Base-by-base conservation (phyloP, 192 early-diverging fungal genomes). In the Coemansia sp. region DNA sequence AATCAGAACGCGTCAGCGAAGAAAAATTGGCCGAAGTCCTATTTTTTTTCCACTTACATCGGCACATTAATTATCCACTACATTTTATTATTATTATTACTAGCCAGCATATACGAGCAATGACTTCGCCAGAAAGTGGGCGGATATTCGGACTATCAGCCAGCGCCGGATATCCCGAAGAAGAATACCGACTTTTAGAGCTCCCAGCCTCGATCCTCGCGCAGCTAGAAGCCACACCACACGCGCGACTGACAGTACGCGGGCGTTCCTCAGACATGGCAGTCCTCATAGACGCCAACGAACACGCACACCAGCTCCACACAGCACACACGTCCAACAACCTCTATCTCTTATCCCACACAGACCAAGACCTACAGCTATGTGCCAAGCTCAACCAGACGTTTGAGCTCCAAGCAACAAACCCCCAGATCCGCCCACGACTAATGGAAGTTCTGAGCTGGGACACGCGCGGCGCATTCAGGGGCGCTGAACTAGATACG, bases 281-380 rank as follows among this genome's bases (percentile, higher is more conserved):
- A 3, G 64, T 64, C 15, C 69, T 83, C 13, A 40, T 74, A 9
- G 80, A 68, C 30, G 24, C 35, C 10, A 59, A 45, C n/a, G 80
- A 77, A 20, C 56, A 24, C 30, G 67, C 80, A 0, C 69, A 77
- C 35, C 45, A 68, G 52, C 62, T 83, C 22, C 71, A 70, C 63
- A 83, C 74, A 2, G 71, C 75, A 8, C 80, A 83, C 43, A 83
- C 80, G 8, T 83, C 80, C 4, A 83, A 83, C 64, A 72, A 64
- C 61, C 65, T 83, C 20, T 78, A 83, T 60, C 61, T 83, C 37
- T 22, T 83, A 12, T 49, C 69, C 0, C 60, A 15, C 4, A 41
- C 47, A n/a, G 71, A 18, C 6, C 34, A 47, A 15, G 55, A 22
- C 5, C 40, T 83, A 22, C n/a, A 34, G 69, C 67, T 83, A 53